A percentile compares a stretch with the other conserved stretches of the same genome.
Evolutionary conservation across 768 basidiomycete genomes (phyloP).

Genomic region (Leccinum rimulosum): DNA sequence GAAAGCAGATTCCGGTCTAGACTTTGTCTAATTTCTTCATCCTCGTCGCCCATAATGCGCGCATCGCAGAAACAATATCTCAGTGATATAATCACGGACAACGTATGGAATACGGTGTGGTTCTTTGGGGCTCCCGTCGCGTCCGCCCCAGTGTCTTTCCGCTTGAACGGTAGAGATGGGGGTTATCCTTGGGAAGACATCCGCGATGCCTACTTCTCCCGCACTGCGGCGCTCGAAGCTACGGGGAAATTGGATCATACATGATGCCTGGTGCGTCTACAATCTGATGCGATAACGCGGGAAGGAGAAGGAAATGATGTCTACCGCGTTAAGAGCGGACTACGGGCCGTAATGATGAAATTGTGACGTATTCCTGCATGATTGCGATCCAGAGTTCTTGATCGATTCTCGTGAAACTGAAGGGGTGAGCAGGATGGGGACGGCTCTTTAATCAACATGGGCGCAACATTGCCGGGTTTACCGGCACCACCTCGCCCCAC

Average conservation of each 20-base stretch:
- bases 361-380: neutral
- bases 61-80: slow-evolving; percentile 1
- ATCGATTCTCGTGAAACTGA: neutral
- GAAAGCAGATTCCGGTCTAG: neutral
- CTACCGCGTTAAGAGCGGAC: neutral
- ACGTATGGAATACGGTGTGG: slow-evolving; percentile 6
- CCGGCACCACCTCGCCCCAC: too few relatives aligned
- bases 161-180: neutral
- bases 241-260: neutral
- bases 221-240: too few relatives aligned
- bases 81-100: slow-evolving; percentile 1
- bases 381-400: too few relatives aligned
- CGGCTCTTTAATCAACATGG: neutral
- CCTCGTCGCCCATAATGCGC: neutral
- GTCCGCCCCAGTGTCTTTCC: neutral
- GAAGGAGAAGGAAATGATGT: neutral
- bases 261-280: neutral
- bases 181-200: neutral
- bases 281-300: neutral
- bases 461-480: too few relatives aligned
- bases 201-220: neutral
- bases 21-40: neutral
- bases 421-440: neutral
- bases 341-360: neutral
- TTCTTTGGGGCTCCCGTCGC: neutral